Evolutionary conservation across 2,329 filamentous ascomycete species (phyloP).

Genomic region (Lachnellula occidentalis): DNA sequence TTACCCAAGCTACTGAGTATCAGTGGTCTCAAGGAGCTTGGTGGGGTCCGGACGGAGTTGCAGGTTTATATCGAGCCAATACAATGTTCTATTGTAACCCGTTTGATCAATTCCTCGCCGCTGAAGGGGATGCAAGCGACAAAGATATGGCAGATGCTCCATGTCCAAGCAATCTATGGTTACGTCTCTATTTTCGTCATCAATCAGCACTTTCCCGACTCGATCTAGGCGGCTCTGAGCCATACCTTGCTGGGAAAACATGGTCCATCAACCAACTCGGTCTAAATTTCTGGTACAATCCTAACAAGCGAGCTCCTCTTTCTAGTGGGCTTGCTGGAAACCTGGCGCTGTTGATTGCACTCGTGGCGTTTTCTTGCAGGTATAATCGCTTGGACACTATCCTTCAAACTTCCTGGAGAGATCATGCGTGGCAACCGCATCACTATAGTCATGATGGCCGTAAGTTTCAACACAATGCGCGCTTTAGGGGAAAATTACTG

Average conservation of each 20-base stretch:
- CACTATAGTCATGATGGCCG: constrained; percentile 10
- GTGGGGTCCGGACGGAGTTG: background rate
- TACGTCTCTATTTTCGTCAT: constrained; percentile 12
- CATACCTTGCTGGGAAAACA: constrained; percentile 9
- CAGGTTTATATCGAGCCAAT: constrained; percentile 6
- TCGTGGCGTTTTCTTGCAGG: constrained; percentile 24
- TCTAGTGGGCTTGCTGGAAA: constrained; percentile 18
- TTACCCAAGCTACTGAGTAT: background rate
- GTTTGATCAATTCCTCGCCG: constrained; percentile 11
- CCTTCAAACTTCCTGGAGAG: constrained; percentile 13
- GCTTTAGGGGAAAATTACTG: too few species aligned
- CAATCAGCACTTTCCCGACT: constrained; percentile 5
- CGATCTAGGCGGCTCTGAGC: constrained; percentile 1
- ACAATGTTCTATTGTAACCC: constrained; percentile 18
- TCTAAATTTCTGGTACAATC: constrained; percentile 7
- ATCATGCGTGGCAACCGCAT: constrained; percentile 15
- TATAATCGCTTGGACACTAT: constrained; percentile 5
- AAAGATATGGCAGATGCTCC: background rate
- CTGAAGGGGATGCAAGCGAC: constrained; percentile 7
- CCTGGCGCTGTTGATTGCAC: constrained; percentile 18
- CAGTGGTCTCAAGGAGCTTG: background rate
- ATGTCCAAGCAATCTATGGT: constrained; percentile 10
- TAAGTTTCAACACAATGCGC: constrained; percentile 6
- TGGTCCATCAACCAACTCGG: constrained; percentile 17
- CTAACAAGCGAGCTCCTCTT: background rate